Evolutionary conservation across 441 rosid genomes (phyloP).

Genomic region (Populus hybrid): DNA sequence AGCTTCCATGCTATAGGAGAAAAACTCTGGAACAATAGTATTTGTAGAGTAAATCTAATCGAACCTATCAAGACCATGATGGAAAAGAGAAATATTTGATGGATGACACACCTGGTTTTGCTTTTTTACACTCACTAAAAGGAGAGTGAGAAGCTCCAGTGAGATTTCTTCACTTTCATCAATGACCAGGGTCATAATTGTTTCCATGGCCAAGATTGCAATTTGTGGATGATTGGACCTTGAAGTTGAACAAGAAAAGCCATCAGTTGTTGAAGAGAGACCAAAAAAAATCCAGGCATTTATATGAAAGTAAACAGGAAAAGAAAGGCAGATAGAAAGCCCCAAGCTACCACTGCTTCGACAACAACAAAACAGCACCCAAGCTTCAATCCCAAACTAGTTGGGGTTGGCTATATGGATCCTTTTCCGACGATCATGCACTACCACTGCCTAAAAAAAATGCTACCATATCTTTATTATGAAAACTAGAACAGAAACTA

Average conservation of each 20-base stretch:
- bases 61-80: constrained; percentile 8
- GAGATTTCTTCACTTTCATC: constrained; percentile 69
- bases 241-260: constrained; percentile 22
- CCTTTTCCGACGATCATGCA: background rate
- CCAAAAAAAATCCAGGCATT: background rate
- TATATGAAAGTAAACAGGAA: background rate
- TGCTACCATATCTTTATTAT: background rate
- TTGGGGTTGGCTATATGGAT: background rate
- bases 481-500: background rate
- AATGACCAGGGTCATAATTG: constrained; percentile 61
- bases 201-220: constrained; percentile 60
- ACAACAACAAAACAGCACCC: background rate
- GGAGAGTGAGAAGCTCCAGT: constrained; percentile 45
- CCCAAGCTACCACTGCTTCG: constrained; percentile 10
- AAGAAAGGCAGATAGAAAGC: background rate
- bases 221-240: constrained; percentile 58
- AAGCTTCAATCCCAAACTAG: background rate
- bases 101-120: constrained; percentile 51
- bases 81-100: constrained; percentile 5
- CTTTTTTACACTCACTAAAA: constrained; percentile 59
- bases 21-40: constrained; percentile 36
- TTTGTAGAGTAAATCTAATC: constrained; percentile 15
- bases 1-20: constrained; percentile 61
- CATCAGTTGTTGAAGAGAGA: constrained; percentile 6
- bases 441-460: background rate